Base-by-base conservation (phyloP, 345 rosid species). In the Sisymbrium altissimum region DNA sequence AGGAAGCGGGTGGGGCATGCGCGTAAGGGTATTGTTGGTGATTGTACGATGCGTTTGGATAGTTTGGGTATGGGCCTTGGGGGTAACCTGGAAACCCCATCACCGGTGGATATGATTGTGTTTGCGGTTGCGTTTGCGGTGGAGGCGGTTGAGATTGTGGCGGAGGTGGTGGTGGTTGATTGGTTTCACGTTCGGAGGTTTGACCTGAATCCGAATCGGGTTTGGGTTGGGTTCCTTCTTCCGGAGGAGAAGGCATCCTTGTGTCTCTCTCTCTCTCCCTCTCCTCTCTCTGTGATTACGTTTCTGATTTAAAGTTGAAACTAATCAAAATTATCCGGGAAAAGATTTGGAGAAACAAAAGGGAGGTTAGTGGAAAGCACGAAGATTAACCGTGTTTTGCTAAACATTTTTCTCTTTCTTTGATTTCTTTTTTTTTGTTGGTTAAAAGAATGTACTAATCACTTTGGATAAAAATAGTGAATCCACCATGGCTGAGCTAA, bases 1-100 rank as follows among this genome's bases (percentile, higher is more conserved):
- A 84, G 1, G 80, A 71, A 1, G 82, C 81, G 12, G 86, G 81
- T 2, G 88, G 84, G 18, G 85, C 77, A 68, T 74, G 84, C 0
- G 76, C 71, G 62, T 77, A 81, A 12, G 72, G 68, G 36, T 64
- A 60, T 35, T 40, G 67, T 40, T 33, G 68, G 61, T 41, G 38
- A 27, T 56, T 10, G 64, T 66, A 39, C 35, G 64, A 23, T 17
- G 61, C 72, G 59, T 73, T 79, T 53, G 79, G 82, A 13, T 78
- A 78, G 46, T 18, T 69, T 64, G 68, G 49, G 65, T 78, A 78
- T 3, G 68, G 58, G 33, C 19, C 36, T 66, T 66, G 73, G 5
- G 12, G 48, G 30, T 72, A 78, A 5, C 69, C 81, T 38, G 81
- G 81, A 54, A 14, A 78, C 7, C 74, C 81, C 78, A 78, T 73